Percentiles rank a stretch among this genome's conserved stretches.
Evolutionary conservation across 805 yeast species (phyloP).

Genomic region (Candida loeiensis): DNA sequence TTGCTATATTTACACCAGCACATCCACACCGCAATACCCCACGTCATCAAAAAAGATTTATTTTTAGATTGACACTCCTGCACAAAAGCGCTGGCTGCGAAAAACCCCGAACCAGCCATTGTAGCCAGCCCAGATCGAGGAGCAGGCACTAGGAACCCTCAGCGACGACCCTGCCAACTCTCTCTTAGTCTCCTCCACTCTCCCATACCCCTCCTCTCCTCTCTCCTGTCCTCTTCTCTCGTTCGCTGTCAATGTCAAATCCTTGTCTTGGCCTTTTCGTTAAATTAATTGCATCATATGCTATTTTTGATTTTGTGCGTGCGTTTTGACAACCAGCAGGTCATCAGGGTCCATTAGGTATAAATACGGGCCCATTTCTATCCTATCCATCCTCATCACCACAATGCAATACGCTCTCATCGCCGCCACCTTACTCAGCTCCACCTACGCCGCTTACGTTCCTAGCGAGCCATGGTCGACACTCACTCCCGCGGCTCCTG

Average conservation of each 20-base stretch:
- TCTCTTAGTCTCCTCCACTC: no score
- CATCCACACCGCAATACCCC: not conserved
- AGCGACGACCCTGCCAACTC: no score
- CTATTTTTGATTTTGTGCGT: slow-evolving; percentile 1
- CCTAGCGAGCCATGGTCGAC: slow-evolving; percentile 27
- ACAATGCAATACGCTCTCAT: slow-evolving; percentile 21
- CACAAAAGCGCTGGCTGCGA: slow-evolving; percentile 4
- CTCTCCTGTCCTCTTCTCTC: no score
- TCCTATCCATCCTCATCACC: not conserved
- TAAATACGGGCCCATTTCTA: not conserved
- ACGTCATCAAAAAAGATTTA: no score
- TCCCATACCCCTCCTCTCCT: no score
- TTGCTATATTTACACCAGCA: slow-evolving; percentile 2
- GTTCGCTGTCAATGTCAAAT: not conserved
- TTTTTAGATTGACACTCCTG: slow-evolving; percentile 2
- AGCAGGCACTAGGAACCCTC: no score
- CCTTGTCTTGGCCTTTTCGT: not conserved
- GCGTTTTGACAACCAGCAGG: not conserved
- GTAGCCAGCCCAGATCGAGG: not conserved
- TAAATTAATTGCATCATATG: not conserved
- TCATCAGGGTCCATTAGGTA: not conserved
- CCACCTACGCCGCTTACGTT: slow-evolving; percentile 21
- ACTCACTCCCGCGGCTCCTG: slow-evolving; percentile 30
- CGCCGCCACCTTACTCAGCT: slow-evolving; percentile 14
- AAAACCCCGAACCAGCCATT: slow-evolving; percentile 1